A percentile compares a stretch with the other conserved stretches of the same genome.
Evolutionary conservation across 768 basidiomycete species (phyloP).

Genomic region (Agrocybe chaxingu): DNA sequence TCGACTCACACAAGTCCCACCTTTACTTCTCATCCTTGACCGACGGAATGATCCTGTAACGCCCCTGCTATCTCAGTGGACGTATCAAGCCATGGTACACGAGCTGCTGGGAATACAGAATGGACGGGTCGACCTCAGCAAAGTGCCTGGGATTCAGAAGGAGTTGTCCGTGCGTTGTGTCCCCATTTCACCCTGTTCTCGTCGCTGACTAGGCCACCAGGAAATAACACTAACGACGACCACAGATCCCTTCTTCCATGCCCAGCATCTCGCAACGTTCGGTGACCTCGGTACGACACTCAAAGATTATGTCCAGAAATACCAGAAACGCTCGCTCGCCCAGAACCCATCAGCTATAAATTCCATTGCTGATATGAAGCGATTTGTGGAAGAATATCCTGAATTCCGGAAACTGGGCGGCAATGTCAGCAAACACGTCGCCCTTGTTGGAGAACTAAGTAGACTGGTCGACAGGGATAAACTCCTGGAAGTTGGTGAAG

Average conservation of each 20-base stretch:
- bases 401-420: conserved; percentile 96
- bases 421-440: conserved; percentile 98
- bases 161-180: conserved; percentile 69
- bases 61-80: conserved; percentile 95
- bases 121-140: conserved; percentile 81
- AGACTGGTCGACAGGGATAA: conserved; percentile 84
- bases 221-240: conserved; percentile 91
- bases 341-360: conserved; percentile 81
- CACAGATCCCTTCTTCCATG: conserved; percentile 92
- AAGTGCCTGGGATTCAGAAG: conserved; percentile 81
- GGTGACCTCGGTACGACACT: conserved; percentile 93
- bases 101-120: conserved; percentile 92
- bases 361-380: conserved; percentile 96
- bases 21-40: conserved; percentile 89
- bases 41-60: conserved; percentile 97
- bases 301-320: conserved; percentile 91
- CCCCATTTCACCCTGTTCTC: not conserved
- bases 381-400: conserved; percentile 96
- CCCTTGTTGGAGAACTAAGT: conserved; percentile 93
- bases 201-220: conserved; percentile 34
- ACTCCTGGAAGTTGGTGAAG: conserved; percentile 86
- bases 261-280: conserved; percentile 88
- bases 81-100: conserved; percentile 99
- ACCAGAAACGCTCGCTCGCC: conserved; percentile 79
- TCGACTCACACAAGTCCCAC: conserved; percentile 81